Conservation (phyloP, 495 filamentous ascomycete species). For the Clavariopsis aquatica region DNA sequence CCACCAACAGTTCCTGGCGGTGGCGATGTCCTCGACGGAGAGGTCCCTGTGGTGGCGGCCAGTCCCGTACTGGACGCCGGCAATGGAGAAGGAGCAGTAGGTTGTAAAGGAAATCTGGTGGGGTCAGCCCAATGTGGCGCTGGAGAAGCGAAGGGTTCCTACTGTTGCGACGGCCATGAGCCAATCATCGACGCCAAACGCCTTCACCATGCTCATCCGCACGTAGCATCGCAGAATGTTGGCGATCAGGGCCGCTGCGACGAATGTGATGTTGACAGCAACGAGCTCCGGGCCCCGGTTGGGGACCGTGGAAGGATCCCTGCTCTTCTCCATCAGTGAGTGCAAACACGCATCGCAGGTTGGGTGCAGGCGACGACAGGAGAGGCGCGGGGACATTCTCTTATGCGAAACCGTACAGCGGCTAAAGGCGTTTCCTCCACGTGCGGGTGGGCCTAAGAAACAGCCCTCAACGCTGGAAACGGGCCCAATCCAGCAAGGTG, state of each 20-base stretch:
- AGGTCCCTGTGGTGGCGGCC: constrained; percentile 20
- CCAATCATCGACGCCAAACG: constrained; percentile 30
- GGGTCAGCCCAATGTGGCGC: neutral
- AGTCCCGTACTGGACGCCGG: constrained; percentile 20
- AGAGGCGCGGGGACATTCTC: neutral
- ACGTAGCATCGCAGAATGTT: constrained; percentile 27
- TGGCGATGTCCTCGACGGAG: neutral
- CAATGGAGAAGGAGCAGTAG: constrained; percentile 18
- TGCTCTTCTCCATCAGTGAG: neutral
- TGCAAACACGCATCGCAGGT: neutral
- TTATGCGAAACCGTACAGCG: neutral
- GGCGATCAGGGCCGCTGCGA: constrained; percentile 10
- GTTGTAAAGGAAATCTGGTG: constrained; percentile 6
- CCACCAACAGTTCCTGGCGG: constrained; percentile 21
- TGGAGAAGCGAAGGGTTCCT: neutral
- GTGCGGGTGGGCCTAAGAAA: neutral
- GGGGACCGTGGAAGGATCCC: neutral
- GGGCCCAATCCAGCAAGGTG: neutral
- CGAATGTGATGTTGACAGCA: constrained; percentile 23
- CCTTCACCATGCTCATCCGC: constrained; percentile 22
- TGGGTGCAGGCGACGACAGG: neutral
- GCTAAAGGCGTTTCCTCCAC: neutral
- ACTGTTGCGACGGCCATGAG: constrained; percentile 22
- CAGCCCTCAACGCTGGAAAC: neutral
- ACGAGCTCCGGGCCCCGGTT: constrained; percentile 27